Evolutionary conservation across 2,329 filamentous ascomycete species (phyloP).

Genomic region (Calonectria hawksworthii): DNA sequence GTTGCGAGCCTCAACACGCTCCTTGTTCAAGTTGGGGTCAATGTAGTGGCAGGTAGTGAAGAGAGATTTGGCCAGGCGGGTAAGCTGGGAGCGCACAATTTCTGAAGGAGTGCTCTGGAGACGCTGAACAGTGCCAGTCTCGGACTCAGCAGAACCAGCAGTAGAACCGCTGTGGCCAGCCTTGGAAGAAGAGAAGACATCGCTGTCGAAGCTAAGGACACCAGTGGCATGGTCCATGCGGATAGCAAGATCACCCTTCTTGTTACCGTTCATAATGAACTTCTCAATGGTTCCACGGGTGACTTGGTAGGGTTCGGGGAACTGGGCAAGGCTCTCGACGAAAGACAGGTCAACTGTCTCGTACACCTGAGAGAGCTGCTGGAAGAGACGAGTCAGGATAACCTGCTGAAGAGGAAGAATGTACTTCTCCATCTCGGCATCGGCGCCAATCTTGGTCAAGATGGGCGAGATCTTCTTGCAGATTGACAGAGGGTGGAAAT

Average conservation of each 20-base stretch:
- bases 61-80: conserved; percentile 89
- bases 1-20: conserved; percentile 82
- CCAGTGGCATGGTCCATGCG: conserved; percentile 96
- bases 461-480: conserved; percentile 99
- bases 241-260: conserved; percentile 98
- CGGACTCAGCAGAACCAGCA: conserved; percentile 88
- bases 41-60: conserved; percentile 97
- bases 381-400: conserved; percentile 97
- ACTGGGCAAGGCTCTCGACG: conserved; percentile 92
- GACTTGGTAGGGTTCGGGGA: conserved; percentile 97
- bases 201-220: conserved; percentile 96
- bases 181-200: conserved; percentile 98
- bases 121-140: conserved; percentile 88
- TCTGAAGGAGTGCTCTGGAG: conserved; percentile 98
- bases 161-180: conserved; percentile 87
- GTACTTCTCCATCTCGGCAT: conserved; percentile 98
- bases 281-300: conserved; percentile 94
- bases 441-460: conserved; percentile 90
- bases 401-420: conserved; percentile 97
- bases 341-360: conserved; percentile 96
- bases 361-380: conserved; percentile 98
- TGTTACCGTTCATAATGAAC: conserved; percentile 99
- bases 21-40: conserved; percentile 88
- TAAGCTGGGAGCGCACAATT: conserved; percentile 95
- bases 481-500: conserved; percentile 98